Evolutionary conservation across 352 stramenopile species (phyloP), one percentile per base, ranked within the genome.

Genomic region (Pythium phragmitis): DNA sequence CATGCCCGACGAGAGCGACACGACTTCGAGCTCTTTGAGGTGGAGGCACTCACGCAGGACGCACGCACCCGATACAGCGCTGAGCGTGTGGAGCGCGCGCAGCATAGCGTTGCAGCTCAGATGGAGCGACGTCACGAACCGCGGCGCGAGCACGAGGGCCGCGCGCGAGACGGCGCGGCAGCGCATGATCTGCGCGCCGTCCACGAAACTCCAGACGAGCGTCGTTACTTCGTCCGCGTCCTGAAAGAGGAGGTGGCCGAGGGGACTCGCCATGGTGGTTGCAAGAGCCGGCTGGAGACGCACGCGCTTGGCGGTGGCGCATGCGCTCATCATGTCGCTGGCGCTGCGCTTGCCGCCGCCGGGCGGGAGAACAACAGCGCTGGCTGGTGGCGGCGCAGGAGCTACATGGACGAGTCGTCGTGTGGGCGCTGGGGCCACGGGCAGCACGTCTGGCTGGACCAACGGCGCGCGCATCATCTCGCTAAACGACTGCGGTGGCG

Each of bases 101-200:
- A 89, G 82, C 6, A 85, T 75, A 3, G 80, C 75, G 54, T 94
- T 94, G 65, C 86, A 94, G 70, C 83, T 92, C 55, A 94, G 48
- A 53, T 92, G 80, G 46, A 94, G 72, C 28, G 81, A 89, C 28
- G 73, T 80, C 54, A 94, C 86, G 60, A 91, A 86, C 19, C 76
- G 67, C 39, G 86, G 86, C 2, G 70, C 70, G 43, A 88, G 60
- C 17, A 62, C 65, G 13, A 52, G 60, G 14, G 82, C 80, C 3
- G 71, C 60, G n/a, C 82, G 80, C 48, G 50, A 77, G n/a, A 94
- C 72, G 0, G 55, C 71, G 19, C 83, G 82, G 33, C 74, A 79
- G 19, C 80, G 86, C 76, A 94, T 87, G 69, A 90, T 89, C 71
- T 94, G 74, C 59, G 74, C 71, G 36, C 86, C 86, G 46, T 90